These are phyloP conservation scores for Trametopsis cervina DNA, from an alignment of 768 basidiomycete species.

Conservation along the genomic window DNA sequence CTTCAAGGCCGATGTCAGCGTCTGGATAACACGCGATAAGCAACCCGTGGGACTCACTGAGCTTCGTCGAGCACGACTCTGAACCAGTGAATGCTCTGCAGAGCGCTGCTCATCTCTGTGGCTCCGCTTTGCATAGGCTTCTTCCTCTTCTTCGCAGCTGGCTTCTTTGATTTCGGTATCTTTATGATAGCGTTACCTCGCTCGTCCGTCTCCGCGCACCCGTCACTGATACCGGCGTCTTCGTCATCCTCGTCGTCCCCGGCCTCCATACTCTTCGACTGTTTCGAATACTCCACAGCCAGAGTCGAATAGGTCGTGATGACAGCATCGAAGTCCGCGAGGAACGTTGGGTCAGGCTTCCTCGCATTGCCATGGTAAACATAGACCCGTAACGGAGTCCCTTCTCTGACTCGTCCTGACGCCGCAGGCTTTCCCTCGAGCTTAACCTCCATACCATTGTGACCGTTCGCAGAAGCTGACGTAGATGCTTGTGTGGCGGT, in stretches of 20 bases:
- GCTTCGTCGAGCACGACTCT: conserved; percentile 90
- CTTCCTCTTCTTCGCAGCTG: conserved; percentile 62
- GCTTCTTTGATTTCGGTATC: conserved; percentile 60
- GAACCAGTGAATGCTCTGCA: conserved; percentile 97
- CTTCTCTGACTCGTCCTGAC: conserved; percentile 16
- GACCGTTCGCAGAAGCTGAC: background rate
- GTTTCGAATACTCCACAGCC: conserved; percentile 91
- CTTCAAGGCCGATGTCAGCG: conserved; percentile 34
- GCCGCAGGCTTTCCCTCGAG: conserved; percentile 10
- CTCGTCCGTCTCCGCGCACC: conserved; percentile 60
- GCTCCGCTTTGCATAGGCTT: conserved; percentile 30
- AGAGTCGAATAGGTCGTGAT: conserved; percentile 97
- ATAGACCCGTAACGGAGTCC: conserved; percentile 69
- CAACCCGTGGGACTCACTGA: conserved; percentile 56
- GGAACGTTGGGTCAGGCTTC: conserved; percentile 74
- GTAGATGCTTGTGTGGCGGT: conserved; percentile 20
- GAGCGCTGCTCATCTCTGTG: conserved; percentile 58
- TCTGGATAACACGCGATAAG: background rate
- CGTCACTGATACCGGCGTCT: conserved; percentile 60
- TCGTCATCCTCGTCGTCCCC: conserved; percentile 58
- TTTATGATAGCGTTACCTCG: conserved; percentile 56
- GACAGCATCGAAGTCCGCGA: conserved; percentile 94
- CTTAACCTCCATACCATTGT: no score
- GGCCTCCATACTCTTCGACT: conserved; percentile 55
- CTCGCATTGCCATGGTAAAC: conserved; percentile 93